Base-by-base conservation (phyloP, 768 basidiomycete species). In the Psilocybe cubensis region DNA sequence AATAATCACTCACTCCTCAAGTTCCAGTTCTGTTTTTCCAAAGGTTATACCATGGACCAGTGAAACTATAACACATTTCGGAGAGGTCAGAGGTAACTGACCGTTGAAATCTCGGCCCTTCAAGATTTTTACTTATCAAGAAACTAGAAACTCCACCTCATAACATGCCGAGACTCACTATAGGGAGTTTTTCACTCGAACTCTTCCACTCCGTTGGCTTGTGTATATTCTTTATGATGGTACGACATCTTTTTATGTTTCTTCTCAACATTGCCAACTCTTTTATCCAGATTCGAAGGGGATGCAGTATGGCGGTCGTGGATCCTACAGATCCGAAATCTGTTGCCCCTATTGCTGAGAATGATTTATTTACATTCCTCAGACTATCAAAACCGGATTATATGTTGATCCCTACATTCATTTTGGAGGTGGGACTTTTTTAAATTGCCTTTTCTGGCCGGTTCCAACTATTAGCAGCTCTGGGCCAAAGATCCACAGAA, bases 401-500 rank as follows among this genome's bases (percentile, higher is more conserved):
- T 6, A 25, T 57, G 14, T 20, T 57, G 27, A 44, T 48, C 2
- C 50, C 42, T 31, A 25, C 56, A 7, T 48, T 47, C 12, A 41
- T 41, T 17, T 11, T 57, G 4, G 56, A 57, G 48, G 56, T 57
- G 25, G 33, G 56, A 33, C 8, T 33, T 1, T 14, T 33, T 33
- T 14, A 33, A 14, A 8, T 33, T 14, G 2, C 8, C 31, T 9
- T 9, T 9, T 21, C 2, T 1, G n/a, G 17, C 11, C 17, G 6
- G n/a, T 33, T 21, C 21, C 17, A 11, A n/a, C 20, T 24, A 50
- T 14, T 25, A 31, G 18, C 38, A 57, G 56, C 38, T 44, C 4
- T 57, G 56, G 56, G 40, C 48, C 11, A 48, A 57, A 31, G 47
- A 49, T 33, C 25, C 56, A 27, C n/a, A 50, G 27, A 50, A 50